Evolutionary conservation across 169 alveolate genomes (phyloP).

Genomic region (Miamiensis avidus): DNA sequence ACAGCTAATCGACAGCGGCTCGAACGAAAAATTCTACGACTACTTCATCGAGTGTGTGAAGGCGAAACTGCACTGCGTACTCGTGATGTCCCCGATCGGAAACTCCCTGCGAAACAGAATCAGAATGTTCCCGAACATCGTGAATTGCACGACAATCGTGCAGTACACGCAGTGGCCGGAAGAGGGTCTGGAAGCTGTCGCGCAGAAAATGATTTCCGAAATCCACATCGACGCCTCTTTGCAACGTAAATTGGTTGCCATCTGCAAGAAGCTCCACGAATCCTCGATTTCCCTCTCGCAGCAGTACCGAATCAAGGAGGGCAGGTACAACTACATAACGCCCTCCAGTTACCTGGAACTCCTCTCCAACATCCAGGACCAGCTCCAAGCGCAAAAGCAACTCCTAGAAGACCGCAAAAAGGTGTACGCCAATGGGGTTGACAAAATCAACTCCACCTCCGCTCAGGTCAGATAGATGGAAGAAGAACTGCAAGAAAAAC

Average conservation of each 20-base stretch:
- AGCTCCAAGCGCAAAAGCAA: conserved; percentile 59
- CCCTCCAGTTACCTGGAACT: conserved; percentile 77
- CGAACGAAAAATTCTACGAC: conserved; percentile 53
- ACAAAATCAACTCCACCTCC: conserved; percentile 68
- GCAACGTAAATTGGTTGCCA: conserved; percentile 29
- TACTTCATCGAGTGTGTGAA: conserved; percentile 71
- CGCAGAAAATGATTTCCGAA: conserved; percentile 66
- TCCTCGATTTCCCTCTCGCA: conserved; percentile 53
- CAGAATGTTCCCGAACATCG: conserved; percentile 83
- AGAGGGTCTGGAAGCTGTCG: conserved; percentile 84
- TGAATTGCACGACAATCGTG: conserved; percentile 76
- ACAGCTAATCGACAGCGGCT: conserved; percentile 47
- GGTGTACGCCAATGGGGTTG: conserved; percentile 71
- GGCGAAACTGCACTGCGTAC: conserved; percentile 66
- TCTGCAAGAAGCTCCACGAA: conserved; percentile 61
- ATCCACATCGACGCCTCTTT: conserved; percentile 50
- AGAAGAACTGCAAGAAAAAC: conserved; percentile 65
- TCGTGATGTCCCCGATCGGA: conserved; percentile 81
- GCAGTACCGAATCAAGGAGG: conserved; percentile 57
- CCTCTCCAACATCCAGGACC: conserved; percentile 57
- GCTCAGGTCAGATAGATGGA: conserved; percentile 73
- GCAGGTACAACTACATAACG: conserved; percentile 78
- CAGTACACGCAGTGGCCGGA: conserved; percentile 85
- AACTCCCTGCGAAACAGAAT: conserved; percentile 70
- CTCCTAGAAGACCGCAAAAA: conserved; percentile 59